Evolutionary conservation across 805 yeast species (phyloP), one percentile per base, ranked within the genome.

Genomic region (Starmerella powellii): DNA sequence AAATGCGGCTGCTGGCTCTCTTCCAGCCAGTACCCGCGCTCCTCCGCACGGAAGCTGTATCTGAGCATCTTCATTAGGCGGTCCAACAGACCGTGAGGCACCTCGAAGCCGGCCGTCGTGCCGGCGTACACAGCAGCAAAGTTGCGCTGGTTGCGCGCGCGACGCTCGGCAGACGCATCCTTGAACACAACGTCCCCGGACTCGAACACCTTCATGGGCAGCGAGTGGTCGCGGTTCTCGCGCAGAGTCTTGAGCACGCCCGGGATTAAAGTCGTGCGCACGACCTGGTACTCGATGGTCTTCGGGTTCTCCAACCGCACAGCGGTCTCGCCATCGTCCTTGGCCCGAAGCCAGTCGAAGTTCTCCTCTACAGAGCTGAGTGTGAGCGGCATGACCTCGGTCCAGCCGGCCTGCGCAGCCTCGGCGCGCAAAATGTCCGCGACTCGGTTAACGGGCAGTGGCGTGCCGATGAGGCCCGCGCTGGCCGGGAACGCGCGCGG

Each of bases 321-420:
- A 26, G 86, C 97, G 13, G 50, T 39, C 23, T 32, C 18, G 40
- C 55, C 56, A 55, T 82, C 85, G 61, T 88, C 96, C 32, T 58
- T 59, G 38, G 71, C 68, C 61, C 84, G 78, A 59, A 91, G 71
- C 67, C 75, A 87, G 61, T 75, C 79, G 73, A 86, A 91, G 68
- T 91, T 91, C 70, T 91, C 99, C 60, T 87, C 95, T 53, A 87
- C 95, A 26, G 97, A 87, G 61, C 95, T 83, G 58, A 91, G 70
- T 20, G 96, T 91, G 61, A 91, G 73, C 31, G 99, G 95, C 77
- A 91, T 67, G 38, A 86, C 96, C 67, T 91, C 99, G 45, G 78
- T 66, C 91, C 95, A 91, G 31, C 96, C 94, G 15, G 95, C 78
- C 68, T 85, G 94, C 23, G 97, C 81, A 27, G 93, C 76, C 34